Conservation (phyloP, 441 rosid species). For the Gossypium laxum region DNA sequence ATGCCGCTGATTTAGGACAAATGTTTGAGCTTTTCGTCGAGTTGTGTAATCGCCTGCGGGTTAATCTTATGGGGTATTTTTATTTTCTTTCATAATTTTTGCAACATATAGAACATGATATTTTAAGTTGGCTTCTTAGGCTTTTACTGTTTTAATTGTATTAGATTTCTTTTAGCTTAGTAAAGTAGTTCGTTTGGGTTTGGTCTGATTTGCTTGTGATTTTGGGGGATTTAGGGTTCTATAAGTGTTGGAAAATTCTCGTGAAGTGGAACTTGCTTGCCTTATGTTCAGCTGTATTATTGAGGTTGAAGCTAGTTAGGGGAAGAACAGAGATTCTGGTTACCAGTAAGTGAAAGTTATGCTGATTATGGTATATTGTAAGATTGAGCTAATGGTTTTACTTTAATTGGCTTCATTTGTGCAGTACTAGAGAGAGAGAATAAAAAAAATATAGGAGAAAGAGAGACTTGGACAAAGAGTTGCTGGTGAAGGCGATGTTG, state of each 20-base stretch:
- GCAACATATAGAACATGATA: neutral
- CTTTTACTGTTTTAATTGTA: neutral
- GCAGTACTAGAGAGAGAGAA: neutral
- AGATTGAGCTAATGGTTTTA: neutral
- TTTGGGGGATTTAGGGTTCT: constrained; percentile 5
- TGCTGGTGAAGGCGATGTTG: neutral
- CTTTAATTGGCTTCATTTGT: neutral
- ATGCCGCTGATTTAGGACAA: constrained; percentile 71
- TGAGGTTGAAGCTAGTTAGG: neutral
- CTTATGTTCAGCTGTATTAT: neutral
- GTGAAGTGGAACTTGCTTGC: neutral
- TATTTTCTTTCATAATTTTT: neutral
- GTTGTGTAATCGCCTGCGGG: constrained; percentile 47
- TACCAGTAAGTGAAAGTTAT: neutral
- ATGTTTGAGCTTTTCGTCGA: constrained; percentile 64
- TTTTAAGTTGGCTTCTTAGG: neutral
- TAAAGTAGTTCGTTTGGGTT: neutral
- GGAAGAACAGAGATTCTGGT: neutral
- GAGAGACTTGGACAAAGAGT: neutral
- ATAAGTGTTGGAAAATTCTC: neutral
- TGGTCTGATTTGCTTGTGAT: neutral
- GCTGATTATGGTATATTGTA: neutral
- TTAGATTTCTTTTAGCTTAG: neutral
- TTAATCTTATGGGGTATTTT: constrained; percentile 54
- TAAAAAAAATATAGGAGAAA: neutral